Base-by-base conservation (phyloP, 176 grass and related monocot species). In the Phyllostachys edulis region DNA sequence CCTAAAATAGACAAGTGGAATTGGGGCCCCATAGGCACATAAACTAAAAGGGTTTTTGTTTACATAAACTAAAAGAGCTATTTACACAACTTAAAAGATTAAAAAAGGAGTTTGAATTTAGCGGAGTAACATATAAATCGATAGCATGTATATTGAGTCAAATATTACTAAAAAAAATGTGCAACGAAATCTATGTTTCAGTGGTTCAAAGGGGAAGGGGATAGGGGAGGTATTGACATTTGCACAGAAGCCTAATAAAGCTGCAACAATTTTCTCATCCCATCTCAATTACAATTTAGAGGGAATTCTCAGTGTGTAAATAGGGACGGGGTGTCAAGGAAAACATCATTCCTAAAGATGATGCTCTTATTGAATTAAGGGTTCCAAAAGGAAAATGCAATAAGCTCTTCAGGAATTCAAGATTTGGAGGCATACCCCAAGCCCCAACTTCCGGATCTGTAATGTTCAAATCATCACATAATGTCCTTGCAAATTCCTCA, bases 371-470 rank as follows among this genome's bases (percentile, higher is more conserved):
- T 52, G 5, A 42, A 40, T 44, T 23, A 56, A 64, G 12, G 29
- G 12, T 50, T 71, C 3, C 17, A 39, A 69, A 69, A 47, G 26
- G 0, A 67, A 77, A 80, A 39, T 15, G 15, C 24, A 17, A 41
- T 55, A 2, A 55, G 55, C 4, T 55, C 21, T 36, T 44, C 7
- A 77, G 37, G 13, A 71, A 26, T 46, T 16, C 6, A 77, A 21
- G 9, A 47, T 38, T n/a, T 64, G 41, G 66, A 40, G 67, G 16
- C 86, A 80, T 95, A 98, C 96, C n/a, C n/a, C n/a, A n/a, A n/a
- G n/a, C n/a, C 87, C 87, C 96, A 84, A 98, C 96, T 98, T 98
- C 92, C 60, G 93, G 93, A 79, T 98, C 96, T 23, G 63, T 66
- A 69, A n/a, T n/a, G n/a, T n/a, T n/a, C n/a, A n/a, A n/a, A n/a